Percentiles rank a stretch among this genome's conserved stretches.
These are phyloP conservation scores for Gossypium thurberi DNA, from an alignment of 345 rosid species.

Conservation along the genomic window DNA sequence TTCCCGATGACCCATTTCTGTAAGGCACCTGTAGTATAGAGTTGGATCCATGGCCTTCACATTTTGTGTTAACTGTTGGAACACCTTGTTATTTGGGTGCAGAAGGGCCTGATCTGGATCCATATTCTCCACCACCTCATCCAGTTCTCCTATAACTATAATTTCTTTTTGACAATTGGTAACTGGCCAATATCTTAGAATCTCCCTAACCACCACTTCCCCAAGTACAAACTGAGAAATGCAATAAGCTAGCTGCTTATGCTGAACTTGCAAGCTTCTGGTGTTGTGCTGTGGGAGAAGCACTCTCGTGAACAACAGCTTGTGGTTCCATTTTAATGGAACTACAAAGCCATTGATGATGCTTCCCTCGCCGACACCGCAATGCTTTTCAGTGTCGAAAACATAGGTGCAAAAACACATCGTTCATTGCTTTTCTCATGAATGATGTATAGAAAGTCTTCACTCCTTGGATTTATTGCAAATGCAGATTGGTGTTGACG, in stretches of 20 bases:
- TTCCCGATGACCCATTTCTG: too few species aligned
- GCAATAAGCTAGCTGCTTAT: conserved; percentile 17
- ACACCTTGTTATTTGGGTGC: conserved; percentile 30
- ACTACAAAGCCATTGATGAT: conserved; percentile 55
- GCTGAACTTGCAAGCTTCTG: conserved; percentile 36
- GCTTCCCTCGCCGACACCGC: conserved; percentile 52
- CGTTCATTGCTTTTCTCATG: too few species aligned
- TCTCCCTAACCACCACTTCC: conserved; percentile 39
- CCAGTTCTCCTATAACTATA: conserved; percentile 44
- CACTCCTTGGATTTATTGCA: too few species aligned
- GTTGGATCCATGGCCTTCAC: too few species aligned
- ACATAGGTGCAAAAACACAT: neutral
- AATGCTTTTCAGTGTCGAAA: conserved; percentile 44
- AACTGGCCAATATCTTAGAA: conserved; percentile 54
- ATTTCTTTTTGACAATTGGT: conserved; percentile 52
- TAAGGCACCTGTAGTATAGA: too few species aligned
- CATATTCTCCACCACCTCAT: conserved; percentile 46
- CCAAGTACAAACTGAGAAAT: conserved; percentile 49
- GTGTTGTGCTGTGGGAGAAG: conserved; percentile 54
- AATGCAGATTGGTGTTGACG: too few species aligned
- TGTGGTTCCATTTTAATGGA: conserved; percentile 57
- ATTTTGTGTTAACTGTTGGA: too few species aligned
- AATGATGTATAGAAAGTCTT: too few species aligned
- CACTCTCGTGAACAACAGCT: conserved; percentile 47
- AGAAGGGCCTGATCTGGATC: conserved; percentile 50